Evolutionary conservation across 257 asterid species (phyloP), one percentile per base, ranked within the genome.

Genomic region (Gentiana straminea): DNA sequence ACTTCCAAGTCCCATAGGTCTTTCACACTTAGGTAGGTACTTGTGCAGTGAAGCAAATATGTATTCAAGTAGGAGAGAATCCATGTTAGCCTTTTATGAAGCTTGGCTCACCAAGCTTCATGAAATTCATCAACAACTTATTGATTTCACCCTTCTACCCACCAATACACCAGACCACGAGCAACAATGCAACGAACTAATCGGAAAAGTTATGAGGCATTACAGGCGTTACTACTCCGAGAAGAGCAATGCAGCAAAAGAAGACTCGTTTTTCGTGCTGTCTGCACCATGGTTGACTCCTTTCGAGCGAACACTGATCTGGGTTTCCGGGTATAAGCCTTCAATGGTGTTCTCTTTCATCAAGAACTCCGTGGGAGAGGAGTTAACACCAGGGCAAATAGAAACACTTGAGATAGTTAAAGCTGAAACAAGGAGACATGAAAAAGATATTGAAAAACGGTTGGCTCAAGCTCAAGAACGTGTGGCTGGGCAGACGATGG

Each of bases 251-350:
- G 64, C 55, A 3, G 65, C 63, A 3, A 64, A 35, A 2, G 58
- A 61, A 35, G 61, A 75, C 47, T 64, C 13, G 3, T 58, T 68
- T 7, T 24, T 56, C 10, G 33, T 71, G 10, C 47, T 64, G 12
- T 60, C 64, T 34, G 54, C 75, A 2, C 80, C 81, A 41, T 75
- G 81, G 75, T 8, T 70, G 9, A 71, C 51, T 33, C 50, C 65
- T 12, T 61, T 67, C 7, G 77, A 75, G 55, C 46, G 11, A 15
- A 35, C 65, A 0, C 36, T 71, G 1, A 52, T 55, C 0, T 75
- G 77, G 75, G 32, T 75, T 1, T 47, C 59, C 13, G 71, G 65
- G 43, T 75, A 70, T 68, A 71, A 52, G 13, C 77, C 80, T 0
- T 60, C 74, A 6, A 47, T 56, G 33, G 35, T 64, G n/a, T 68